A percentile compares a stretch with the other conserved stretches of the same genome.
These are phyloP conservation scores for Flaveria trinervia DNA, from an alignment of 129 eudicot species.

Conservation along the genomic window DNA sequence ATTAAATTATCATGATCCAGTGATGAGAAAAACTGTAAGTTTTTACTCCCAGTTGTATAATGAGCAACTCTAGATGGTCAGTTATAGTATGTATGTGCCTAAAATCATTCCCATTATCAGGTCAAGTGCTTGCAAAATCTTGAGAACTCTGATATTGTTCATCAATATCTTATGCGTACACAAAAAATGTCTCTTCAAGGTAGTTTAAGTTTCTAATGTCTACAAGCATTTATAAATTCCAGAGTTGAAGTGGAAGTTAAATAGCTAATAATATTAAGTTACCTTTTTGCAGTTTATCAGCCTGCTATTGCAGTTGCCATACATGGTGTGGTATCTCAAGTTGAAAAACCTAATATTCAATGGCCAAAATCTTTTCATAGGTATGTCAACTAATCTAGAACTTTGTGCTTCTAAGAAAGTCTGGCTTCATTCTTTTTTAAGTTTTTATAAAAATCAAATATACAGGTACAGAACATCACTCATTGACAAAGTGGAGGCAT, in stretches of 20 bases:
- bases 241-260: not conserved
- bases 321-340: constrained; percentile 72
- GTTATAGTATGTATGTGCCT: constrained; percentile 5
- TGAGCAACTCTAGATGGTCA: not conserved
- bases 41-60: not conserved
- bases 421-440: not conserved
- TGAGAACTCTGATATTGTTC: constrained; percentile 63
- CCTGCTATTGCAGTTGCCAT: constrained; percentile 66
- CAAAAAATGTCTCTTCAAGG: constrained; percentile 82
- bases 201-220: constrained; percentile 29
- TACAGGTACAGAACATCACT: constrained; percentile 65
- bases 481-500: constrained; percentile 65
- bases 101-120: constrained; percentile 35
- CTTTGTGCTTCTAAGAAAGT: not conserved
- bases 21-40: constrained; percentile 85
- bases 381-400: constrained; percentile 38
- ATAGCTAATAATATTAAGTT: constrained; percentile 15
- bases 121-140: constrained; percentile 78
- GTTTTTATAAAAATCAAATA: not conserved
- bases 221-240: constrained; percentile 14
- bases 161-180: constrained; percentile 80
- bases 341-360: constrained; percentile 75
- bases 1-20: constrained; percentile 81
- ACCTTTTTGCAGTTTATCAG: constrained; percentile 61
- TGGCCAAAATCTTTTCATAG: constrained; percentile 97